Evolutionary conservation across 352 stramenopile species (phyloP).

Genomic region (Pythium biforme): DNA sequence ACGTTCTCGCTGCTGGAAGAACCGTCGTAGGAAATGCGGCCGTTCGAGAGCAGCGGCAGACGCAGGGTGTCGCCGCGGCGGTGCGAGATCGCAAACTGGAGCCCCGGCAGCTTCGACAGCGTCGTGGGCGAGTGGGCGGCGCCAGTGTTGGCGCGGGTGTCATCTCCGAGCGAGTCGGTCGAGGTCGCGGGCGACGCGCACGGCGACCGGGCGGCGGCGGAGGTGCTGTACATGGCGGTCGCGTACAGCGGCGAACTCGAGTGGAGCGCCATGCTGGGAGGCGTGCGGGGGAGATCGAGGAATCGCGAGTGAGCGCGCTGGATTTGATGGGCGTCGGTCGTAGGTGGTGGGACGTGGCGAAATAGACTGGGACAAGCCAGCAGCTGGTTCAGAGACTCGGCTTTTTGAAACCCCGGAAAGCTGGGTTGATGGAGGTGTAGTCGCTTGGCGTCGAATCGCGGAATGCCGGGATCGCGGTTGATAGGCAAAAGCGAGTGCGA

Average conservation of each 20-base stretch:
- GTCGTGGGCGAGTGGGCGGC: constrained; percentile 44
- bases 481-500: constrained; percentile 10
- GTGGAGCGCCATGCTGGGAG: constrained; percentile 7
- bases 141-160: constrained; percentile 2
- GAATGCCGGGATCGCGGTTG: constrained; percentile 15
- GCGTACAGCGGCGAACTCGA: constrained; percentile 17
- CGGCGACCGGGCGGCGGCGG: constrained; percentile 4
- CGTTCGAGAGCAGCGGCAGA: constrained; percentile 42
- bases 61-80: constrained; percentile 41
- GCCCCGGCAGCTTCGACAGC: constrained; percentile 52
- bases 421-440: not conserved
- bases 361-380: constrained; percentile 17
- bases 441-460: constrained; percentile 15
- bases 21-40: constrained; percentile 3
- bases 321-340: not conserved
- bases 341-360: constrained; percentile 8
- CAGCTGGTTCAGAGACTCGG: no score
- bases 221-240: constrained; percentile 20
- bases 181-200: constrained; percentile 23
- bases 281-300: not conserved
- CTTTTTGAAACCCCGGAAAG: no score
- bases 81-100: constrained; percentile 64
- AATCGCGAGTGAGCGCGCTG: not conserved
- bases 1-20: constrained; percentile 18
- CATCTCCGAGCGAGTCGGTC: constrained; percentile 23